Evolutionary conservation across 371 early-diverging fungal genomes (phyloP), one percentile per base, ranked within the genome.

Genomic region (Choanephora cucurbitarum): DNA sequence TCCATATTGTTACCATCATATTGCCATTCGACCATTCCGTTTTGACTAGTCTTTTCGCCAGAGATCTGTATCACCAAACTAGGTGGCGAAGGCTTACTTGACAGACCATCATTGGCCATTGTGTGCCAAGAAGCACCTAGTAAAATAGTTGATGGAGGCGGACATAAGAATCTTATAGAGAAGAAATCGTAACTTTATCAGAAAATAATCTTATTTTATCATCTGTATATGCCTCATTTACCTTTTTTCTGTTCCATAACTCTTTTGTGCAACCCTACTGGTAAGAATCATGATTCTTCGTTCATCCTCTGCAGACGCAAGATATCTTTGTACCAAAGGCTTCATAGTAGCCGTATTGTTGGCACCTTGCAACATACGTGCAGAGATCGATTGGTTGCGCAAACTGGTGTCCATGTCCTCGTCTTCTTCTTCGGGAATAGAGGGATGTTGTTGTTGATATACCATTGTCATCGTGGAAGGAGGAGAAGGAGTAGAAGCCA

Each of bases 211-310:
- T n/a, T 28, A 7, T 28, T 28, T 32, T 37, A 44, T 49, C 39
- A 18, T 17, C 53, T 28, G 47, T 45, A 32, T 19, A n/a, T 8
- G 28, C 24, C 11, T 5, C 1, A 19, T 33, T 44, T 66, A 73
- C 68, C 92, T 83, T 66, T 91, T 91, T 62, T 92, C 92, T 11
- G 90, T 89, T 5, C 92, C 92, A 52, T 92, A 92, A 14, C 89
- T 88, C 60, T 92, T 92, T 76, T 92, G 92, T 18, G 90, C 92
- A 14, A 92, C 92, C 58, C 90, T 91, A 45, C 89, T 85, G 10
- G 91, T 90, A 49, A 89, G 60, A 23, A 91, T 83, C 69, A 85
- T 75, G 3, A 89, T 78, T 15, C 83, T 82, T 55, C 84, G 82
- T 73, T 89, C 87, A 24, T 86, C 85, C 9, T 71, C 72, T 43